These are phyloP conservation scores for Blastobotrys malaysiensis DNA, from an alignment of 1,139 yeast species.

Conservation along the genomic window DNA sequence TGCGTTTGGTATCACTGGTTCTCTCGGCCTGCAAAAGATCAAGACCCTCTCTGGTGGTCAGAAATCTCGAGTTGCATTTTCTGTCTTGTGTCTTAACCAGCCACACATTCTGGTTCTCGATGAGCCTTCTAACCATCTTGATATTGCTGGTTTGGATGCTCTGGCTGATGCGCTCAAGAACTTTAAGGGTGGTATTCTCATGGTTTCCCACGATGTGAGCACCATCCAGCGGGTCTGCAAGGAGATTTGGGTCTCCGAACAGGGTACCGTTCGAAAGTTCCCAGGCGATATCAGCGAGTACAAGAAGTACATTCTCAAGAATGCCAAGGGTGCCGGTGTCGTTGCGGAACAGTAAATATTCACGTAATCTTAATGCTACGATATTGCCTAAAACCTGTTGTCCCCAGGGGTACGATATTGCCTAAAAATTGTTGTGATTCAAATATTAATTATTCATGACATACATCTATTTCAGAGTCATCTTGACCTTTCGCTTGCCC, in stretches of 20 bases:
- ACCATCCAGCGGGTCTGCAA: slow-evolving; percentile 84
- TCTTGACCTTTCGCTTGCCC: slow-evolving; percentile 89
- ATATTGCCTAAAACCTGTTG: too few relatives aligned
- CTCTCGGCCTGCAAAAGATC: slow-evolving; percentile 89
- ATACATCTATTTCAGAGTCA: slow-evolving; percentile 33
- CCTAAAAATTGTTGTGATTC: neutral
- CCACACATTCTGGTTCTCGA: slow-evolving; percentile 94
- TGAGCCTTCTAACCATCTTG: slow-evolving; percentile 98
- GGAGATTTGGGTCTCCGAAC: slow-evolving; percentile 93
- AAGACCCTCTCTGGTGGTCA: slow-evolving; percentile 93
- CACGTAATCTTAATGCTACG: neutral
- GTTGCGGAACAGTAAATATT: slow-evolving; percentile 62
- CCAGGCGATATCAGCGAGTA: slow-evolving; percentile 83
- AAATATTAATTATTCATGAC: slow-evolving; percentile 1
- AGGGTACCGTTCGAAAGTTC: slow-evolving; percentile 71
- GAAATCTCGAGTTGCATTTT: slow-evolving; percentile 96
- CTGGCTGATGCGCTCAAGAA: slow-evolving; percentile 79
- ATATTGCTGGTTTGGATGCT: slow-evolving; percentile 96
- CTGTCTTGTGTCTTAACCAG: slow-evolving; percentile 80
- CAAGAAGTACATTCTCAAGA: slow-evolving; percentile 75
- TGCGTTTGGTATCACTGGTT: slow-evolving; percentile 93
- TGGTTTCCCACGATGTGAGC: slow-evolving; percentile 97
- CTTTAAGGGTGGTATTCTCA: slow-evolving; percentile 91
- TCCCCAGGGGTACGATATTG: too few relatives aligned
- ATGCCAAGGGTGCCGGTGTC: slow-evolving; percentile 83